Base-by-base conservation (phyloP, 1,284 basidiomycete species). In the Fereydounia khargensis region DNA sequence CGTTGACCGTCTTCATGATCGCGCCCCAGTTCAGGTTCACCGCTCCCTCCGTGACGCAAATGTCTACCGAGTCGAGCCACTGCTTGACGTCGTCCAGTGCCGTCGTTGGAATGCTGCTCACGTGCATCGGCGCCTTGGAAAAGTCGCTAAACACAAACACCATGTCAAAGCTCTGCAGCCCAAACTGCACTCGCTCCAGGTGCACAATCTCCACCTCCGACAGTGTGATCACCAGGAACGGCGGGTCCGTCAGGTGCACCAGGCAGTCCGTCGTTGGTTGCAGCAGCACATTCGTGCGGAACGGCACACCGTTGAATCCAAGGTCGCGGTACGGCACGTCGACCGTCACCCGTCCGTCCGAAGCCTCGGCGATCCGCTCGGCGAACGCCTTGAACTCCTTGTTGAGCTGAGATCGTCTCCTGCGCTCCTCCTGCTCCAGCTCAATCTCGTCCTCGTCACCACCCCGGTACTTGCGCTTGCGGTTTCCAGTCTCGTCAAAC, bases 371-470 rank as follows among this genome's bases (percentile, higher is more conserved):
- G 47, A 98, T 84, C 74, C 90, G 89, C 74, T 95, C 88, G 0
- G 92, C 88, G 77, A 97, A 99, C 18, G 84, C 80, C 76, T 90
- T 92, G 79, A 98, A 94, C 76, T 95, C 89, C 75, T 88, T 91
- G 81, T 99, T 98, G 30, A 97, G 81, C 77, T 88, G 82, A 44
- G 87, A 86, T 41, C 92, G 81, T 20, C 90, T 85, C 75, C 88
- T 88, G 47, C 92, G 82, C 78, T 99, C 95, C 76, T 94, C 91
- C 75, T 97, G 94, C 76, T 98, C 95, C 78, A 95, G 87, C 80
- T 98, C 94, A 58, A 98, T 92, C 79, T 98, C 95, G 76, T 99
- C 95, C 77, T 98, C 95, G 73, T 98, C 95, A 31, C 94, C 94
- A 71, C 95, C 96, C 44, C 92, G 85, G 62, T 94, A 89, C 78